phyloP scores from a whole-genome alignment of 2,329 filamentous ascomycete species.

The Verticillium klebahnii region DNA sequence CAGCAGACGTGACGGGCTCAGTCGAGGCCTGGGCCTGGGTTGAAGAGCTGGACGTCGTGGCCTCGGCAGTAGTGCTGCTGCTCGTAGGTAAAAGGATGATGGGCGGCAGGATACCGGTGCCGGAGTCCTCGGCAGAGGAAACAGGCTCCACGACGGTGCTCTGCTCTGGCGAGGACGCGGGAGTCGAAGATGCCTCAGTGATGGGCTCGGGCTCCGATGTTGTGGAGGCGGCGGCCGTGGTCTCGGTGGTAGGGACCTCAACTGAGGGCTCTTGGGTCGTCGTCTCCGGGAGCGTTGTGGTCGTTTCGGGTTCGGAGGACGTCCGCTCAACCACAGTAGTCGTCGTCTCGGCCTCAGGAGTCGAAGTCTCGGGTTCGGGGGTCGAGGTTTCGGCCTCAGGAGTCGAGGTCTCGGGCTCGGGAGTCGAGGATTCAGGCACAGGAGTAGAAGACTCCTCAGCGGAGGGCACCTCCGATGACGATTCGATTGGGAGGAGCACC shows the following conservation, averaged over 20 bases:
- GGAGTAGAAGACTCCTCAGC: background rate
- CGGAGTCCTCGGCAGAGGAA: background rate
- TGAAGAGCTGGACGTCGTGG: conserved; percentile 2
- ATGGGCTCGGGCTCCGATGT: background rate
- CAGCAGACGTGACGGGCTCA: background rate
- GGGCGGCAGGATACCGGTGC: conserved; percentile 9
- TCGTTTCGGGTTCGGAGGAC: background rate
- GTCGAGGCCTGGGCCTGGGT: conserved; percentile 2
- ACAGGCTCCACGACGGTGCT: conserved; percentile 5
- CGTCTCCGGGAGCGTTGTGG: conserved; percentile 11
- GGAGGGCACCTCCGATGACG: background rate
- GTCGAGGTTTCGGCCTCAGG: conserved; percentile 4
- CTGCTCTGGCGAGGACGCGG: conserved; percentile 6
- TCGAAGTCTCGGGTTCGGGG: conserved; percentile 4
- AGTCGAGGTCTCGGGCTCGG: background rate
- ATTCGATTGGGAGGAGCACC: background rate
- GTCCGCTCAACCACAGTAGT: background rate
- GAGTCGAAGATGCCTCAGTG: conserved; percentile 5
- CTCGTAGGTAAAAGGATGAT: conserved; percentile 12
- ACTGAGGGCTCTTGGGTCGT: background rate
- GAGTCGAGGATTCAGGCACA: background rate
- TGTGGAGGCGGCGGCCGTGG: background rate
- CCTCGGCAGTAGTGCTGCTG: conserved; percentile 10
- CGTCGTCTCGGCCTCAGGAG: background rate
- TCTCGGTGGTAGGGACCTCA: background rate